These are phyloP conservation scores for Pseudoturritis turrita DNA, from an alignment of 345 rosid species.

Conservation along the genomic window DNA sequence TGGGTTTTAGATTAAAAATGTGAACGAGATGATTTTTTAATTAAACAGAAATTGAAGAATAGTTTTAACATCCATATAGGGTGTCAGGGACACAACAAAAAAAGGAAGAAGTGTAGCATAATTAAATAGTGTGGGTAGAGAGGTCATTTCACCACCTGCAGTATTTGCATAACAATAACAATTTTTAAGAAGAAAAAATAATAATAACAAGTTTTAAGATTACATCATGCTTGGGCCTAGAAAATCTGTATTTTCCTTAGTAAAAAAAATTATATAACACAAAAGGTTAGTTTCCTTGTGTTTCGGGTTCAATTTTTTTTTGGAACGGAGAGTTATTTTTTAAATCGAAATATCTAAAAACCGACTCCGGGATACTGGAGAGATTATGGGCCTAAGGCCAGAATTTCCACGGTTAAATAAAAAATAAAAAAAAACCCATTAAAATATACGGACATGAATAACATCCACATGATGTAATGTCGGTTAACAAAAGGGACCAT, in stretches of 20 bases:
- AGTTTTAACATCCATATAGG: background rate
- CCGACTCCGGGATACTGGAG: too few species aligned
- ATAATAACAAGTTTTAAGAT: background rate
- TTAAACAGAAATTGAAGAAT: background rate
- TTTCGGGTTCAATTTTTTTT: too few species aligned
- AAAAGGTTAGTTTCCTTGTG: too few species aligned
- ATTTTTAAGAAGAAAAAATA: background rate
- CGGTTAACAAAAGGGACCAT: constrained; percentile 1
- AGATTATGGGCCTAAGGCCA: too few species aligned
- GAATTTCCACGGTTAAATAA: too few species aligned
- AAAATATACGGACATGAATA: constrained; percentile 6
- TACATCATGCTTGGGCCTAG: background rate
- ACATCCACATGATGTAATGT: constrained; percentile 7
- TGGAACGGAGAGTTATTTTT: too few species aligned
- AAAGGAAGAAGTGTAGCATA: background rate
- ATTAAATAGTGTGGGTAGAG: background rate
- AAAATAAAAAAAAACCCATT: too few species aligned
- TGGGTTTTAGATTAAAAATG: too few species aligned
- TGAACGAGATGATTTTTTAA: too few species aligned
- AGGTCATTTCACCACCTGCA: background rate
- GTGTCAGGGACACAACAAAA: background rate
- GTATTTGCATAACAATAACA: background rate
- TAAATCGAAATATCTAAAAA: too few species aligned
- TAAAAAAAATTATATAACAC: too few species aligned
- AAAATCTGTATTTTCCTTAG: background rate